Evolutionary conservation across 768 basidiomycete species (phyloP).

Genomic region (Leccinum sublutescens): DNA sequence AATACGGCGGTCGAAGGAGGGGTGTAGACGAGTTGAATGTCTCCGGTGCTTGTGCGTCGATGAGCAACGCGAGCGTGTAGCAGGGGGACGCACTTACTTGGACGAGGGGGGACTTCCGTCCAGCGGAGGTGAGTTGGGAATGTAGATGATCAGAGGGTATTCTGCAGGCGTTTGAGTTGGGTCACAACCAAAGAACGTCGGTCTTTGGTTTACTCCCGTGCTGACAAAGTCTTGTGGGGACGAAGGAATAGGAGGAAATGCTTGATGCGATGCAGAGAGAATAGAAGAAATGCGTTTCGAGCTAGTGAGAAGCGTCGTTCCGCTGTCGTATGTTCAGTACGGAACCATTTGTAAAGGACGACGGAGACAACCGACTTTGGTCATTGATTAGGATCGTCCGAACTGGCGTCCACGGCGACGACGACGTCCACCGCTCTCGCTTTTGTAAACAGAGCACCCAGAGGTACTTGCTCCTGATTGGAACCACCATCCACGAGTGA

Average conservation of each 20-base stretch:
- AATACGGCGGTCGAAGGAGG: constrained; percentile 52
- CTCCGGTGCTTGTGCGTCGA: constrained; percentile 42
- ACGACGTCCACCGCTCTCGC: constrained; percentile 70
- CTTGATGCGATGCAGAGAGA: constrained; percentile 51
- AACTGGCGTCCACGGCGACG: constrained; percentile 68
- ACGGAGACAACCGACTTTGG: constrained; percentile 51
- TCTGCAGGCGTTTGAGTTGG: constrained; percentile 46
- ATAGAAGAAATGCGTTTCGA: constrained; percentile 43
- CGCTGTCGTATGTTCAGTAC: constrained; percentile 36
- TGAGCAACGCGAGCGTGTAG: constrained; percentile 6
- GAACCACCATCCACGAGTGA: constrained; percentile 71
- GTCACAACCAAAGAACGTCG: constrained; percentile 82
- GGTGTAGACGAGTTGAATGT: constrained; percentile 62
- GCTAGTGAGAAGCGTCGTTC: constrained; percentile 49
- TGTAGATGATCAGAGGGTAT: constrained; percentile 68
- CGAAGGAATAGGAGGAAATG: constrained; percentile 62
- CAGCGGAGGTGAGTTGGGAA: constrained; percentile 75
- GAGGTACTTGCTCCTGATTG: constrained; percentile 68
- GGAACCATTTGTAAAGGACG: neutral
- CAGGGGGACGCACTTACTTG: constrained; percentile 43
- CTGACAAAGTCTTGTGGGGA: constrained; percentile 50
- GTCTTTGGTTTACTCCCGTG: constrained; percentile 61
- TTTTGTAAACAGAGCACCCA: constrained; percentile 69
- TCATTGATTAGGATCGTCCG: constrained; percentile 59
- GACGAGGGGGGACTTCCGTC: constrained; percentile 58